phyloP scores from a whole-genome alignment of 208 protist species.

The Leishmania tarentolae region DNA sequence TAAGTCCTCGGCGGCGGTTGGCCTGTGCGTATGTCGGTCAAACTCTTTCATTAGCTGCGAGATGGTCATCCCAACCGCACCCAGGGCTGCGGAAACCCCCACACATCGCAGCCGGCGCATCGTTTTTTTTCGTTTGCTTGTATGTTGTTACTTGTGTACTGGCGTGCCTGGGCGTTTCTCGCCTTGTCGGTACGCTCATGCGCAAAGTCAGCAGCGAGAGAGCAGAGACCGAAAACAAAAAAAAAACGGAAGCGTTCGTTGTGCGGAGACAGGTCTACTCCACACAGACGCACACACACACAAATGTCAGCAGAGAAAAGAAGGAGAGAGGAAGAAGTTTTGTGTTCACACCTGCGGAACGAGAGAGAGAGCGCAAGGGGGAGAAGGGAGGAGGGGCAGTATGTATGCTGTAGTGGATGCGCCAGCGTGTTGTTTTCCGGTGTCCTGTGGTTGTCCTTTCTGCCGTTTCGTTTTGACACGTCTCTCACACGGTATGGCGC shows the following conservation, averaged over 20 bases:
- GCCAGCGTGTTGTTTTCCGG: neutral
- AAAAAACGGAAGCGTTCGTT: neutral
- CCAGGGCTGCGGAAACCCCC: slow-evolving; percentile 17
- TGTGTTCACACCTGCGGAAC: neutral
- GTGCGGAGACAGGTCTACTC: neutral
- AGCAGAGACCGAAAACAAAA: neutral
- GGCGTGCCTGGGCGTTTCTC: neutral
- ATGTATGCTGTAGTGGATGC: neutral
- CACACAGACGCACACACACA: neutral
- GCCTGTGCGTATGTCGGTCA: slow-evolving; percentile 38
- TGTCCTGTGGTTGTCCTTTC: neutral
- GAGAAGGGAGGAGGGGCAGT: neutral
- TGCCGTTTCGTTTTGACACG: neutral
- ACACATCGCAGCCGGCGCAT: slow-evolving; percentile 39
- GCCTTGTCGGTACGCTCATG: neutral
- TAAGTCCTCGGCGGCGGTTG: slow-evolving; percentile 46
- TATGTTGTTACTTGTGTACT: no score
- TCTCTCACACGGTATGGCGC: neutral
- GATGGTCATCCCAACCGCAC: slow-evolving; percentile 17
- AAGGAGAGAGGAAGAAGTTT: neutral
- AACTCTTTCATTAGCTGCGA: slow-evolving; percentile 27
- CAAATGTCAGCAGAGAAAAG: neutral
- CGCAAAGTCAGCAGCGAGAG: neutral
- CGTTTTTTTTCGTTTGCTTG: neutral
- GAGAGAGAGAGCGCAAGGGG: no score